These are phyloP conservation scores for Paraphaeosphaeria minitans DNA, from an alignment of 2,329 filamentous ascomycete species.

Conservation along the genomic window DNA sequence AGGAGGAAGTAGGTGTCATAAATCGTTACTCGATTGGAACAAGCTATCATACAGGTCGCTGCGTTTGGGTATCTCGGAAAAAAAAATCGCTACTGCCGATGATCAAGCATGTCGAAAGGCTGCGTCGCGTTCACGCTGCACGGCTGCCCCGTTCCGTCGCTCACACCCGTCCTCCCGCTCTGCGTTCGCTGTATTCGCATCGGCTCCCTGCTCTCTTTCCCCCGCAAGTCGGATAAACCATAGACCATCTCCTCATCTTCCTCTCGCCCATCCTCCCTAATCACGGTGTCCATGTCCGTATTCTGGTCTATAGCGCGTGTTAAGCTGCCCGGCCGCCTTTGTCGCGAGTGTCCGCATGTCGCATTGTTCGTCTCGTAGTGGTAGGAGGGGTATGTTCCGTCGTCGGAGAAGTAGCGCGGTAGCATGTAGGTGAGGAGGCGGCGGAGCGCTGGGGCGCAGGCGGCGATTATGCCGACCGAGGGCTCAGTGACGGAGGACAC, in stretches of 20 bases:
- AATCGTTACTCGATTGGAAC: not conserved
- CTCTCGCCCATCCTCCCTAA: not conserved
- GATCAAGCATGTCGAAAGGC: slow-evolving; percentile 21
- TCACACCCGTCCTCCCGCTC: slow-evolving; percentile 24
- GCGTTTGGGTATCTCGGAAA: slow-evolving; percentile 8
- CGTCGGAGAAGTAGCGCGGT: slow-evolving; percentile 36
- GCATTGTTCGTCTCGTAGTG: slow-evolving; percentile 6
- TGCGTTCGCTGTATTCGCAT: slow-evolving; percentile 13
- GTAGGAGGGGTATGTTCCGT: slow-evolving; percentile 25
- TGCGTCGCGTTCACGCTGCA: slow-evolving; percentile 10
- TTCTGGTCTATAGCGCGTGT: slow-evolving; percentile 12
- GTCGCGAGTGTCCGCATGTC: slow-evolving; percentile 10
- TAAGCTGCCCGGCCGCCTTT: slow-evolving; percentile 11
- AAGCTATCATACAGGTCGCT: not conserved
- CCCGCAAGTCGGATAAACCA: slow-evolving; percentile 17
- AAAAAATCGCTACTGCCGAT: slow-evolving; percentile 2
- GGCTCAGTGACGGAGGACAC: slow-evolving; percentile 48
- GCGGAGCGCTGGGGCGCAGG: slow-evolving; percentile 59
- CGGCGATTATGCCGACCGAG: slow-evolving; percentile 57
- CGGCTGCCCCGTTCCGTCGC: slow-evolving; percentile 14
- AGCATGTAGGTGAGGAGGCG: slow-evolving; percentile 49
- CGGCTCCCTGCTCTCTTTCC: not conserved
- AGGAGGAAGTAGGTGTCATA: not conserved
- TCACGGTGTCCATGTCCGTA: slow-evolving; percentile 7
- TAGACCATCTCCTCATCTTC: slow-evolving; percentile 11